Evolutionary conservation across 1,139 yeast genomes (phyloP).

Genomic region (Geotrichum fermentans): DNA sequence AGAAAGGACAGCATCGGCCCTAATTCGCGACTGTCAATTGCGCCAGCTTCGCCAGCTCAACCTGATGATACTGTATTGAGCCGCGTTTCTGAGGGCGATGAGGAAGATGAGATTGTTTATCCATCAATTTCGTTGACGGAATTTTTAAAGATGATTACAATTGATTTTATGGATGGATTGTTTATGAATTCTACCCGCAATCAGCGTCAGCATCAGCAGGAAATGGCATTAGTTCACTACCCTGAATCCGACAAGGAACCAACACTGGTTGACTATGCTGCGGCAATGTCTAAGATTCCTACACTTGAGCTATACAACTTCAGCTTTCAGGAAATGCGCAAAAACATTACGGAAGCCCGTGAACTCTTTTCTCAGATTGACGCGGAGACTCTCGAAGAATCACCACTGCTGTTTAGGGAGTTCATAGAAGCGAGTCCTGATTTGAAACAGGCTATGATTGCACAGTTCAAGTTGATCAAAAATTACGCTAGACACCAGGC

Average conservation of each 20-base stretch:
- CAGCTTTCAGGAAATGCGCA: constrained; percentile 49
- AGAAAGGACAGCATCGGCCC: constrained; percentile 12
- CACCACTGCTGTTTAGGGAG: constrained; percentile 48
- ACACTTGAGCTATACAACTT: constrained; percentile 35
- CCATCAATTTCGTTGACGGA: constrained; percentile 28
- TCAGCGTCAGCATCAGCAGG: constrained; percentile 29
- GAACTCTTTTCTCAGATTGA: constrained; percentile 45
- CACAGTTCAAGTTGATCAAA: constrained; percentile 47
- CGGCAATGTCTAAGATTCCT: constrained; percentile 32
- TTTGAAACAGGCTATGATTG: constrained; percentile 42
- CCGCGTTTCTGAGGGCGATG: constrained; percentile 14
- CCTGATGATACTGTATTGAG: constrained; percentile 10
- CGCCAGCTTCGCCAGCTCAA: constrained; percentile 10
- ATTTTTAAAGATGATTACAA: constrained; percentile 32
- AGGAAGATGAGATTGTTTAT: constrained; percentile 7
- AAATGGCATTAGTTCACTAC: constrained; percentile 9
- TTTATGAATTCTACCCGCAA: constrained; percentile 30
- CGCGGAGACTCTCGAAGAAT: constrained; percentile 43
- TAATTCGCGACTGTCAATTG: not conserved
- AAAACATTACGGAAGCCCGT: constrained; percentile 45
- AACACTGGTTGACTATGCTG: constrained; percentile 27
- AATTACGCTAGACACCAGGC: constrained; percentile 50
- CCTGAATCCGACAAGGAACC: constrained; percentile 1
- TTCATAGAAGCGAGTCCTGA: constrained; percentile 42
- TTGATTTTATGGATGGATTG: constrained; percentile 36